These are phyloP conservation scores for Fusarium pininemorale DNA, from an alignment of 2,329 filamentous ascomycete genomes.

Conservation along the genomic window DNA sequence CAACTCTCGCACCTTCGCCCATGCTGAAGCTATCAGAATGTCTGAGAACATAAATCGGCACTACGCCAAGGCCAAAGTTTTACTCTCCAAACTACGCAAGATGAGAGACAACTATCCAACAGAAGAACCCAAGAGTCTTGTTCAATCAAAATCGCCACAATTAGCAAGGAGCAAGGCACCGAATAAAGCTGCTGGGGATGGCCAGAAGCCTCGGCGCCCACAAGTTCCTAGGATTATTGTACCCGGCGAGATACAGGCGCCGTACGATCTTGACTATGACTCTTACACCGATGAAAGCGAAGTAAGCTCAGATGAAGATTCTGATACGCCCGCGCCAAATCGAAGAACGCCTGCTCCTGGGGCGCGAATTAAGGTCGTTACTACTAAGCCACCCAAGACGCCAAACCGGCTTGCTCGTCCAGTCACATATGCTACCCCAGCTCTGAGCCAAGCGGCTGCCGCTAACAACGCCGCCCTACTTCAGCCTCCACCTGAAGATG, in stretches of 20 bases:
- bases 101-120: constrained; percentile 70
- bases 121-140: constrained; percentile 62
- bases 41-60: constrained; percentile 70
- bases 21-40: constrained; percentile 71
- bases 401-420: constrained; percentile 52
- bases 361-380: constrained; percentile 62
- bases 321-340: constrained; percentile 51
- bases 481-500: constrained; percentile 68
- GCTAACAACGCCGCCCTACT: constrained; percentile 55
- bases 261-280: constrained; percentile 72
- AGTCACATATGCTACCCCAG: constrained; percentile 47
- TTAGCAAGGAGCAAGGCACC: constrained; percentile 59
- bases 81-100: constrained; percentile 66
- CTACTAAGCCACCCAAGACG: constrained; percentile 53
- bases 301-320: constrained; percentile 62
- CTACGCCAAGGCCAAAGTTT: constrained; percentile 66
- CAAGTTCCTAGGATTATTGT: constrained; percentile 69
- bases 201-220: constrained; percentile 57
- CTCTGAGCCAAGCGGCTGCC: constrained; percentile 51
- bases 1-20: constrained; percentile 65
- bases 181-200: constrained; percentile 53
- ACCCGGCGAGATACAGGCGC: constrained; percentile 71
- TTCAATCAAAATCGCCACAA: constrained; percentile 63
- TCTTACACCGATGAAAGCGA: constrained; percentile 64
- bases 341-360: constrained; percentile 49